phyloP scores from a whole-genome alignment of 306 rosid genomes.

The Dryas drummondii region DNA sequence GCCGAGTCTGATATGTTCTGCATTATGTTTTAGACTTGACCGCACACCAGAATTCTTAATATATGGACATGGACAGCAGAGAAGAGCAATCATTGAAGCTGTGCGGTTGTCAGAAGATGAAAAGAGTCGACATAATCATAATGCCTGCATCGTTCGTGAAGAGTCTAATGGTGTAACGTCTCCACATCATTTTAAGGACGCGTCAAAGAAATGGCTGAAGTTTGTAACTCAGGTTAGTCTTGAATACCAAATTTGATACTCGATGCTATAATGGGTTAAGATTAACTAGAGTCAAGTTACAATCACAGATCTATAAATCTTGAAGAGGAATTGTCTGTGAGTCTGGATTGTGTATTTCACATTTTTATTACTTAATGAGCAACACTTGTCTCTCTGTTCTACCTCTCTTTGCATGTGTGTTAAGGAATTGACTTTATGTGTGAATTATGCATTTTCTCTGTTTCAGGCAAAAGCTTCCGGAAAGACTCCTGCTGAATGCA shows the following conservation, averaged over 20 bases:
- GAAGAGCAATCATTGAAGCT: slow-evolving; percentile 89
- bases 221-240: slow-evolving; percentile 77
- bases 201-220: slow-evolving; percentile 89
- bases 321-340: neutral
- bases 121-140: slow-evolving; percentile 38
- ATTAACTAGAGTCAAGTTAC: neutral
- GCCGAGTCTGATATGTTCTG: slow-evolving; percentile 8
- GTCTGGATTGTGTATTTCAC: neutral
- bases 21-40: slow-evolving; percentile 54
- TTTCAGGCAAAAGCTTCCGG: slow-evolving; percentile 95
- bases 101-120: slow-evolving; percentile 59
- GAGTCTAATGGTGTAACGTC: slow-evolving; percentile 35
- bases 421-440: neutral
- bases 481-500: slow-evolving; percentile 56
- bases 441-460: slow-evolving; percentile 10
- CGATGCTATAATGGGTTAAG: neutral
- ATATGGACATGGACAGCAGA: slow-evolving; percentile 91
- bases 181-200: slow-evolving; percentile 70
- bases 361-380: slow-evolving; percentile 15
- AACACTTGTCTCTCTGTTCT: neutral
- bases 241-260: neutral
- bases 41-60: slow-evolving; percentile 85
- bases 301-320: neutral
- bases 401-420: neutral
- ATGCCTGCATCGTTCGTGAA: slow-evolving; percentile 40